phyloP scores from a whole-genome alignment of 73 alveolate species.

The Paramecium tetraurelia region DNA sequence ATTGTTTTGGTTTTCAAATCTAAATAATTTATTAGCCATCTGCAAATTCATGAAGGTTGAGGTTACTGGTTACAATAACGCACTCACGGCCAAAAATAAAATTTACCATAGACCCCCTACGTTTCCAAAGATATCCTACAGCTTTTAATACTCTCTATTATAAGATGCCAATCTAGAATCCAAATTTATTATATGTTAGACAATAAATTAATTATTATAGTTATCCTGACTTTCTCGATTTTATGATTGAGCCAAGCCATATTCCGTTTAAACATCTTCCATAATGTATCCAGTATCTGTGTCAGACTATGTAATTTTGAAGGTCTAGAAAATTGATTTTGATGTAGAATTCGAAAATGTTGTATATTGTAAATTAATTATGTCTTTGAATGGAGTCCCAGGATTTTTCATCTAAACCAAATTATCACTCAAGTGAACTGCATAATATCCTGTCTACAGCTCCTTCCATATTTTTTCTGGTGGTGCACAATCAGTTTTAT shows the following conservation, averaged over 20 bases:
- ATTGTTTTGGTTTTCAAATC: background rate
- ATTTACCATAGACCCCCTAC: background rate
- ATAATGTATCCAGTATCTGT: background rate
- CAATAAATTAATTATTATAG: background rate
- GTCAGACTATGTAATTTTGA: background rate
- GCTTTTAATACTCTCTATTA: background rate
- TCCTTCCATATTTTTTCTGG: background rate
- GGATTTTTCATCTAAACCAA: background rate
- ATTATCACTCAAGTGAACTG: background rate
- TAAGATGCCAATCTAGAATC: background rate
- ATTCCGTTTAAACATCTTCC: background rate
- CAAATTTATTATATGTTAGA: background rate
- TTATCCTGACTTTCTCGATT: background rate
- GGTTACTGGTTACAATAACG: background rate
- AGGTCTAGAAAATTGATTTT: background rate
- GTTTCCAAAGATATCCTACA: background rate
- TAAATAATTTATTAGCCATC: slow-evolving; percentile 49
- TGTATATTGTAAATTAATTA: background rate
- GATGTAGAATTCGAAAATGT: background rate
- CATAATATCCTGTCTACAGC: background rate
- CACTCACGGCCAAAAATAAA: background rate
- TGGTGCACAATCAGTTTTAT: background rate
- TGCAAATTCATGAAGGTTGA: background rate
- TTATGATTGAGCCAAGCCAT: background rate
- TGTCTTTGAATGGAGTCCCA: background rate